These are phyloP conservation scores for Sicyos edulis DNA, from an alignment of 306 rosid species.

Conservation along the genomic window DNA sequence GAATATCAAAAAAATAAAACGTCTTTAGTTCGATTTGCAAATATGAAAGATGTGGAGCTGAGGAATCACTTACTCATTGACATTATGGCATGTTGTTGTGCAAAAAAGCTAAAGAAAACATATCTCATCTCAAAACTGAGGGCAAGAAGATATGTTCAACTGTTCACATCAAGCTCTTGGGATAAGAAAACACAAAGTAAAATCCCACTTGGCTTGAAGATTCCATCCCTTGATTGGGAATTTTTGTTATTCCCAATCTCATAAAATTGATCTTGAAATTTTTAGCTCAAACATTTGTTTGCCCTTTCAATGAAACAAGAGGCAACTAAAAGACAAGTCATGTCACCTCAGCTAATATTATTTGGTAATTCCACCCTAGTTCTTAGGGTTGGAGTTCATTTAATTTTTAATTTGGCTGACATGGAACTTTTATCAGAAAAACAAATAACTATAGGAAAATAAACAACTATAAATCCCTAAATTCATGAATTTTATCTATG, in stretches of 20 bases:
- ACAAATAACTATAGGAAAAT: too few species aligned
- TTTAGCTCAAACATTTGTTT: constrained; percentile 2
- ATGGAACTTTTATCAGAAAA: too few species aligned
- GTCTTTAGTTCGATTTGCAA: not conserved
- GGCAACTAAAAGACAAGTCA: not conserved
- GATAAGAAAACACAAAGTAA: too few species aligned
- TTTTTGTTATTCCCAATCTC: not conserved
- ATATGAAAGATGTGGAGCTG: not conserved
- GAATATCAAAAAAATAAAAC: not conserved
- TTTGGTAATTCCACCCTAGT: not conserved
- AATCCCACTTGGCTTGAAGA: constrained; percentile 11
- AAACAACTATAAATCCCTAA: too few species aligned
- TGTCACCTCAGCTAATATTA: not conserved
- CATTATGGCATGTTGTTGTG: not conserved
- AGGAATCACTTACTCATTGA: constrained; percentile 5
- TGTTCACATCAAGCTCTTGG: constrained; percentile 14
- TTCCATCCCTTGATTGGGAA: constrained; percentile 10
- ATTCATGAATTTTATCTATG: too few species aligned
- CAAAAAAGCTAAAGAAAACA: not conserved
- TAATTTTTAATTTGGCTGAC: too few species aligned
- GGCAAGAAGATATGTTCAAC: constrained; percentile 3
- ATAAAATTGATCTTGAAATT: not conserved
- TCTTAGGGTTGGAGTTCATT: too few species aligned
- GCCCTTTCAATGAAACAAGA: constrained; percentile 22
- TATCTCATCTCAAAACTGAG: constrained; percentile 4